Conservation (phyloP, 805 yeast genomes). For the Nakazawaea wickerhamii region DNA sequence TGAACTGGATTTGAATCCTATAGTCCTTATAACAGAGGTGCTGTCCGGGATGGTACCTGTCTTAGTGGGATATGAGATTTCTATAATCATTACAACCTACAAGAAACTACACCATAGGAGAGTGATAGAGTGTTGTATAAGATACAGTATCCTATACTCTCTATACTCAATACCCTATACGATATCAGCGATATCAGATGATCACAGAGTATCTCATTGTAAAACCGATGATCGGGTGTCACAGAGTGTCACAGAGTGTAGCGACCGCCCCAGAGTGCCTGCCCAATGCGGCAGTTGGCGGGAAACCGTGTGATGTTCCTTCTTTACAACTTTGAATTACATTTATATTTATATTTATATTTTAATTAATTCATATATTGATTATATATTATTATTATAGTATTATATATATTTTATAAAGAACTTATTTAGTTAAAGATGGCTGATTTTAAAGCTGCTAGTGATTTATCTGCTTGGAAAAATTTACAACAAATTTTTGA, state of each 20-base stretch:
- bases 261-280: background rate
- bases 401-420: background rate
- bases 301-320: background rate
- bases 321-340: background rate
- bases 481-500: slow-evolving; percentile 68
- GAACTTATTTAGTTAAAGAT: slow-evolving; percentile 1
- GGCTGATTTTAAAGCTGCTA: slow-evolving; percentile 51
- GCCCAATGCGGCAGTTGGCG: background rate
- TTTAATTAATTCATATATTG: background rate
- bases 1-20: background rate
- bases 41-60: background rate
- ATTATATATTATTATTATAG: too few relatives aligned
- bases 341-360: background rate
- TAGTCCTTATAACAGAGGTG: background rate
- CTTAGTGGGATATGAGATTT: background rate
- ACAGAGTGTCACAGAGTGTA: background rate
- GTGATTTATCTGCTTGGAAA: slow-evolving; percentile 83
- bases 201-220: background rate
- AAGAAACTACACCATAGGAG: too few relatives aligned
- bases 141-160: too few relatives aligned
- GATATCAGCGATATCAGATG: too few relatives aligned
- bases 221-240: too few relatives aligned
- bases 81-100: too few relatives aligned
- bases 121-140: too few relatives aligned
- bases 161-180: too few relatives aligned